Evolutionary conservation across 2,329 filamentous ascomycete genomes (phyloP).

Genomic region (Ophiocordyceps australis): DNA sequence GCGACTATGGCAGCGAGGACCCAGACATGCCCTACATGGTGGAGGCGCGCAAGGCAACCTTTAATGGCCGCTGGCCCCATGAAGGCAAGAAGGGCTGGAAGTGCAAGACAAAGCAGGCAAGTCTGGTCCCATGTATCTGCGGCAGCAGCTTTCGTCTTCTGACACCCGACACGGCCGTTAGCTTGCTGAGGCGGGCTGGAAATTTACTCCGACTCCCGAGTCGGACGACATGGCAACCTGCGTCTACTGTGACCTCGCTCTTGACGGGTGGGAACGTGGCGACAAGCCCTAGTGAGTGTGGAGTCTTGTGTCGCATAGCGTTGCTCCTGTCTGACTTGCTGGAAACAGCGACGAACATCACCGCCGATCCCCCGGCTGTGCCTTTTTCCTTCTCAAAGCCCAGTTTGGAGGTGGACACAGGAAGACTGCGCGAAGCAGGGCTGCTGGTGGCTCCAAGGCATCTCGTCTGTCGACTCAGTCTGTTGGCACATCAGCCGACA

Average conservation of each 20-base stretch:
- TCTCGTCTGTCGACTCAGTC: constrained; percentile 48
- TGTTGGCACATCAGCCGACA: constrained; percentile 26
- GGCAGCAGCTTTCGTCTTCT: constrained; percentile 1
- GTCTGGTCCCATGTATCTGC: constrained; percentile 3
- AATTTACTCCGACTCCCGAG: constrained; percentile 69
- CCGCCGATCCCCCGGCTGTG: constrained; percentile 58
- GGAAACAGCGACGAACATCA: constrained; percentile 86
- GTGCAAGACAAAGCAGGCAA: constrained; percentile 73
- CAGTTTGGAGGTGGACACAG: constrained; percentile 35
- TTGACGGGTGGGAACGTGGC: constrained; percentile 87
- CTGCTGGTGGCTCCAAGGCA: constrained; percentile 44
- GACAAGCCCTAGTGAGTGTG: constrained; percentile 66
- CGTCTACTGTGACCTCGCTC: constrained; percentile 70
- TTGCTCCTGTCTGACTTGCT: no score
- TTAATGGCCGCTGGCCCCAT: constrained; percentile 74
- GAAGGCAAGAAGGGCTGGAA: constrained; percentile 78
- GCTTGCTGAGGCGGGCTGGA: constrained; percentile 88
- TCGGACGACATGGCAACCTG: constrained; percentile 84
- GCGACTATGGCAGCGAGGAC: constrained; percentile 50
- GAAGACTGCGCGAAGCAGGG: constrained; percentile 33
- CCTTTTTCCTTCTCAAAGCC: constrained; percentile 59
- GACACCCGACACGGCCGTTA: constrained; percentile 19
- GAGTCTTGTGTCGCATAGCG: not conserved
- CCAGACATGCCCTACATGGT: constrained; percentile 55
- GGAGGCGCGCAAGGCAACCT: constrained; percentile 66